Evolutionary conservation across 192 early-diverging fungal species (phyloP).

Genomic region (Dissophora globulifera): DNA sequence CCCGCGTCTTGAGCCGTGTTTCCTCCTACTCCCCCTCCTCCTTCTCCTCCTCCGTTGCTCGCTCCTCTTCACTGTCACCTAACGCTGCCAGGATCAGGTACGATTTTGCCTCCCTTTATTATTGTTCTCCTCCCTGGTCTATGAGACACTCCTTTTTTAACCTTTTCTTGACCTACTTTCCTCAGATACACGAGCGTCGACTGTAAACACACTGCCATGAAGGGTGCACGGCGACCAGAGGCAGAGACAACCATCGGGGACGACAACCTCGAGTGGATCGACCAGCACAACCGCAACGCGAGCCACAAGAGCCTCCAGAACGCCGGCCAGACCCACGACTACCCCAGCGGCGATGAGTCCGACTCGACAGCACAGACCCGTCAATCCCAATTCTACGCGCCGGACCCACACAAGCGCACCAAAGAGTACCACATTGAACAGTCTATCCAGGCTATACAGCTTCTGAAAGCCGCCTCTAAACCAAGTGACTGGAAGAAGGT

Average conservation of each 20-base stretch:
- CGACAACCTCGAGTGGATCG: conserved; percentile 35
- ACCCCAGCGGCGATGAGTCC: conserved; percentile 40
- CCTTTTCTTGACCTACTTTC: not conserved
- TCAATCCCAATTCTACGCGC: conserved; percentile 26
- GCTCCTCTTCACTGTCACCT: too few species aligned
- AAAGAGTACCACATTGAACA: conserved; percentile 59
- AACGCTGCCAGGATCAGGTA: too few species aligned
- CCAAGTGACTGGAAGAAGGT: conserved; percentile 63
- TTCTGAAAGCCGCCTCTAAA: conserved; percentile 56
- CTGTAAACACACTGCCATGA: conserved; percentile 5
- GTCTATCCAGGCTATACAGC: conserved; percentile 58
- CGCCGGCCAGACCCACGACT: conserved; percentile 2
- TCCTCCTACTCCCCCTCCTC: too few species aligned
- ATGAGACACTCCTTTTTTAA: not conserved
- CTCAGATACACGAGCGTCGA: not conserved
- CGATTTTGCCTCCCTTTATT: too few species aligned
- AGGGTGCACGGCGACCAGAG: conserved; percentile 19
- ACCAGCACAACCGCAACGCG: conserved; percentile 38
- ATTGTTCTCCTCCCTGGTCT: too few species aligned
- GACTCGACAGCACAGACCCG: conserved; percentile 23
- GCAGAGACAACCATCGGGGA: conserved; percentile 10
- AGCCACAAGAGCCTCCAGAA: conserved; percentile 6
- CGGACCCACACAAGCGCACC: conserved; percentile 43
- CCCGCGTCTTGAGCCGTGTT: too few species aligned
- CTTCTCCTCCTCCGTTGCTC: too few species aligned